Conservation (phyloP, 129 eudicot species). For the Cynara cardunculus region DNA sequence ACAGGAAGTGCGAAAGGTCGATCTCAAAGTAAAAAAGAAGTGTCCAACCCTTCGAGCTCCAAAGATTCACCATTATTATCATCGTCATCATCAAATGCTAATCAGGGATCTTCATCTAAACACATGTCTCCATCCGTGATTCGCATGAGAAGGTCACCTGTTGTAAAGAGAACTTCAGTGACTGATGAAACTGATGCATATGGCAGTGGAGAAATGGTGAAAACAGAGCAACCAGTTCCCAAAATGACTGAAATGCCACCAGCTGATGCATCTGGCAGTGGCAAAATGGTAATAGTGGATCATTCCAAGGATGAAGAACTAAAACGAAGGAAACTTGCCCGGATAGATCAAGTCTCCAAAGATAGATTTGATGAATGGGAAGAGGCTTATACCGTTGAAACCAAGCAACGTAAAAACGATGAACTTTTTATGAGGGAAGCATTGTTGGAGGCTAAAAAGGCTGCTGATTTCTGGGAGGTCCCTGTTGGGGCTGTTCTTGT, state of each 20-base stretch:
- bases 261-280: constrained; percentile 23
- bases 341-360: constrained; percentile 53
- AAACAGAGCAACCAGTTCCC: constrained; percentile 13
- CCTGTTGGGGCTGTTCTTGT: constrained; percentile 98
- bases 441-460: constrained; percentile 78
- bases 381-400: constrained; percentile 75
- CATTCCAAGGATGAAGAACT: constrained; percentile 27
- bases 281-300: constrained; percentile 26
- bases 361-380: constrained; percentile 95
- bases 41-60: constrained; percentile 18
- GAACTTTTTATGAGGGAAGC: constrained; percentile 94
- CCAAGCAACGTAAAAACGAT: constrained; percentile 64
- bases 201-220: constrained; percentile 23
- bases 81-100: constrained; percentile 32
- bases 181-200: constrained; percentile 32
- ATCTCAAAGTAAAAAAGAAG: constrained; percentile 10
- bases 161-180: constrained; percentile 33
- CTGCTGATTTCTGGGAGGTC: constrained; percentile 96
- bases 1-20: constrained; percentile 16
- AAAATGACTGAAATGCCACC: constrained; percentile 13
- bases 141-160: constrained; percentile 57
- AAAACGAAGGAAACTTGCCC: constrained; percentile 49
- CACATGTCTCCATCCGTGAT: constrained; percentile 25
- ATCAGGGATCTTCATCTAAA: constrained; percentile 33
- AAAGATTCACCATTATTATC: constrained; percentile 30